phyloP scores from a whole-genome alignment of 352 stramenopile genomes.

The Phytophthora sansomeana region DNA sequence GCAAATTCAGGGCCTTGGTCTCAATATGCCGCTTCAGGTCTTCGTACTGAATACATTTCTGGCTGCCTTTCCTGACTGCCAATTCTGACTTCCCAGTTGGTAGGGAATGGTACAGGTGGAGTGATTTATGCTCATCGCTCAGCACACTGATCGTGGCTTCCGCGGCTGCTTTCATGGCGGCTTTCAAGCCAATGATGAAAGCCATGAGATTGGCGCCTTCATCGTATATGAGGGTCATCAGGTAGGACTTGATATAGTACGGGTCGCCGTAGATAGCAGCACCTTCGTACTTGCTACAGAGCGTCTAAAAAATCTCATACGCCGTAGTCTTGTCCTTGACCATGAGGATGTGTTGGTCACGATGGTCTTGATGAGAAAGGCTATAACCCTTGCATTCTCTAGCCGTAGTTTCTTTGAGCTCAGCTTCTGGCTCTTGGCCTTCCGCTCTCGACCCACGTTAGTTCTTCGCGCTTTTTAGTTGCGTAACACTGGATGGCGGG shows the following conservation, averaged over 20 bases:
- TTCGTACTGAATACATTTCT: constrained; percentile 19
- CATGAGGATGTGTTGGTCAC: constrained; percentile 18
- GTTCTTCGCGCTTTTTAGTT: constrained; percentile 2
- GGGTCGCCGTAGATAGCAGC: constrained; percentile 13
- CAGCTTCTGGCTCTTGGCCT: constrained; percentile 11
- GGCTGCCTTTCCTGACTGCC: not conserved
- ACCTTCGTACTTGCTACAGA: constrained; percentile 18
- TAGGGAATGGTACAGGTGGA: constrained; percentile 6
- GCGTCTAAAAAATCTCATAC: constrained; percentile 20
- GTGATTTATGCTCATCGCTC: constrained; percentile 1
- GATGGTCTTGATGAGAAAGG: constrained; percentile 19
- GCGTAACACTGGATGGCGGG: constrained; percentile 9
- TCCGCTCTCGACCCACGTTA: constrained; percentile 15
- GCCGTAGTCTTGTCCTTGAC: constrained; percentile 19
- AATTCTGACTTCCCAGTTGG: not conserved
- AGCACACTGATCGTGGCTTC: not conserved
- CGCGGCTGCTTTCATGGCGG: not conserved
- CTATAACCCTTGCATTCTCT: constrained; percentile 13
- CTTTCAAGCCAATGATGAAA: not conserved
- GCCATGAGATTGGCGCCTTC: not conserved
- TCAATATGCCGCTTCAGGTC: constrained; percentile 21
- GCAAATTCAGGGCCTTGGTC: constrained; percentile 9
- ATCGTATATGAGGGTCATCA: constrained; percentile 9
- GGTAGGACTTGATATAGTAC: constrained; percentile 22
- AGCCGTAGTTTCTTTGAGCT: constrained; percentile 16